Conservation (phyloP, 495 filamentous ascomycete genomes). For the Ramalina intermedia region DNA sequence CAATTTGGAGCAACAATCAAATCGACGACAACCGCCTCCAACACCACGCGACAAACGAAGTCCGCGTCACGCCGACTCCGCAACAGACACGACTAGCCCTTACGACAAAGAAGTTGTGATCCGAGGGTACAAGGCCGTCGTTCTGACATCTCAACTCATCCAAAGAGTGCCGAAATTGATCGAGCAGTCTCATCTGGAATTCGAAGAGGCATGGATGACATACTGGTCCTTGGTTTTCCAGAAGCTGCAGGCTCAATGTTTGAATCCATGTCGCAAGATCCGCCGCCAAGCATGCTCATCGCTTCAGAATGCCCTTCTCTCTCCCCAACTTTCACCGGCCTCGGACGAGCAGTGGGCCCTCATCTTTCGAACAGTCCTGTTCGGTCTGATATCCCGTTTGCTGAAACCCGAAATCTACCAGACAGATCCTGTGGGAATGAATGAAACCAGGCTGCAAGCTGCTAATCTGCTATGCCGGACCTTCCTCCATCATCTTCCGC, state of each 20-base stretch:
- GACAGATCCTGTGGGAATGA: conserved; percentile 84
- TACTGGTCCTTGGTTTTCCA: conserved; percentile 97
- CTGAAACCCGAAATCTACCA: conserved; percentile 94
- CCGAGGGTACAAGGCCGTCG: conserved; percentile 66
- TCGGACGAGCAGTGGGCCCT: conserved; percentile 85
- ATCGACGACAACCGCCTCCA: conserved; percentile 20
- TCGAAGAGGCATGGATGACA: conserved; percentile 84
- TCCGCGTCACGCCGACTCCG: neutral
- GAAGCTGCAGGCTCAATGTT: conserved; percentile 74
- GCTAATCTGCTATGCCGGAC: conserved; percentile 87
- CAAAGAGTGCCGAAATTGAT: conserved; percentile 71
- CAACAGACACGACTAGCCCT: neutral
- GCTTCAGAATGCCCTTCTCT: conserved; percentile 75
- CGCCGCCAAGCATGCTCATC: conserved; percentile 77
- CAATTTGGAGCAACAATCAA: conserved; percentile 54
- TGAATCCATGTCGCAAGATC: conserved; percentile 90
- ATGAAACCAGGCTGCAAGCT: conserved; percentile 83
- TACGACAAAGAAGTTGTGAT: conserved; percentile 57
- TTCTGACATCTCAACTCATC: conserved; percentile 66
- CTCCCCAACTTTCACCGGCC: conserved; percentile 54
- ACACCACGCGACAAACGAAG: neutral
- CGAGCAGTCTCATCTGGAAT: conserved; percentile 82
- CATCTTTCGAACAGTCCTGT: conserved; percentile 88
- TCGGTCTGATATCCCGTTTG: conserved; percentile 78
- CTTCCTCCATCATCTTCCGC: conserved; percentile 83